Evolutionary conservation across 2,329 filamentous ascomycete species (phyloP).

Genomic region (Fusarium sp.): DNA sequence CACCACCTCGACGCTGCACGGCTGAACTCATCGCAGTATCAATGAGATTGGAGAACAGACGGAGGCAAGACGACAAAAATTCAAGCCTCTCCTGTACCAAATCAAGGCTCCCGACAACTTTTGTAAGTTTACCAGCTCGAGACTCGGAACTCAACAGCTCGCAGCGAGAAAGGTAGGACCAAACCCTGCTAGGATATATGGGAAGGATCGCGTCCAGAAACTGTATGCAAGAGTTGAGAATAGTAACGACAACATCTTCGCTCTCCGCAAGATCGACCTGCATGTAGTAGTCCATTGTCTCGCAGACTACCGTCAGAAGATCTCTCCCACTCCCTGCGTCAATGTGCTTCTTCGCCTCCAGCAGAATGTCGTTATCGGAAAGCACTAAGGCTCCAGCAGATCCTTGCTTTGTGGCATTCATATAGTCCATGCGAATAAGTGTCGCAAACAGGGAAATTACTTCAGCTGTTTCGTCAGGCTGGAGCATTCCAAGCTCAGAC

Average conservation of each 20-base stretch:
- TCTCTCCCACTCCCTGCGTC: constrained; percentile 68
- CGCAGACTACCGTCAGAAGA: constrained; percentile 82
- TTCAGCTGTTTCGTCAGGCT: constrained; percentile 74
- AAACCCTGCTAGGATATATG: constrained; percentile 84
- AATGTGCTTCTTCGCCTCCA: constrained; percentile 65
- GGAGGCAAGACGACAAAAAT: constrained; percentile 78
- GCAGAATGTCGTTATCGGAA: constrained; percentile 59
- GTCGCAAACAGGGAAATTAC: constrained; percentile 79
- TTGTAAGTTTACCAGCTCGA: constrained; percentile 78
- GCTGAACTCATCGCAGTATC: constrained; percentile 78
- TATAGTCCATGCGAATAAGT: constrained; percentile 67
- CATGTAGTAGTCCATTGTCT: constrained; percentile 80
- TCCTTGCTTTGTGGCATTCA: constrained; percentile 49
- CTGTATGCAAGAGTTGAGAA: constrained; percentile 77
- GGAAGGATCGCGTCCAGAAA: constrained; percentile 80
- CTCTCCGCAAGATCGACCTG: constrained; percentile 67
- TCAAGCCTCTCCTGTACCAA: constrained; percentile 79
- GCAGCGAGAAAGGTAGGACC: constrained; percentile 88
- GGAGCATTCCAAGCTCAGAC: constrained; percentile 63
- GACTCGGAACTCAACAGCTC: constrained; percentile 81
- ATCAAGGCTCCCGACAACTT: constrained; percentile 84
- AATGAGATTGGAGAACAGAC: constrained; percentile 78
- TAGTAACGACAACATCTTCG: constrained; percentile 73
- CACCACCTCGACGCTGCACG: constrained; percentile 70
- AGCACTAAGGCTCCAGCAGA: constrained; percentile 49